Evolutionary conservation across 2,329 filamentous ascomycete genomes (phyloP).

Genomic region (Thielaviopsis musarum): DNA sequence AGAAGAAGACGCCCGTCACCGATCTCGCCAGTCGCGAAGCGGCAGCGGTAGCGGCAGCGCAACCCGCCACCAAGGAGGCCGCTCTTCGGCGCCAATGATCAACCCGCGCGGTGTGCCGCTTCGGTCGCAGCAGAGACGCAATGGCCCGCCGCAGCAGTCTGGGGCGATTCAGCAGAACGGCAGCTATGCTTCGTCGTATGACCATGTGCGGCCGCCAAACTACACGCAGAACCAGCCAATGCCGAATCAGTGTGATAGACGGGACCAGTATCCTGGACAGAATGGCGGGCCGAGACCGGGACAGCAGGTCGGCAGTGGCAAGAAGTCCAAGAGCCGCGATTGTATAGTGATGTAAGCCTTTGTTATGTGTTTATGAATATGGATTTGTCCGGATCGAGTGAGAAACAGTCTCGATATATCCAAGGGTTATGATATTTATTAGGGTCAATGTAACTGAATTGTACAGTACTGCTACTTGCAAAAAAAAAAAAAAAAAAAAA

Average conservation of each 20-base stretch:
- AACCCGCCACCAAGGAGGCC: background rate
- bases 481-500: too few species aligned
- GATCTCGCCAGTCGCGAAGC: constrained; percentile 23
- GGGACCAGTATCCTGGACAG: background rate
- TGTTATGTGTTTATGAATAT: background rate
- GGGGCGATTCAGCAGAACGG: background rate
- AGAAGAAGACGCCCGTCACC: constrained; percentile 70
- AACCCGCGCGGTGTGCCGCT: constrained; percentile 9
- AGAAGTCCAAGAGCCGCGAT: background rate
- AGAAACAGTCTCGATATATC: too few species aligned
- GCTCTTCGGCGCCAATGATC: background rate
- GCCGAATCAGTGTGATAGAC: background rate
- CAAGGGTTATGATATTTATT: too few species aligned
- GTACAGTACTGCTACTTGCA: too few species aligned
- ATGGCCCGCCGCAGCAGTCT: background rate
- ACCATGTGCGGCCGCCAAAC: background rate
- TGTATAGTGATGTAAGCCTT: constrained; percentile 6
- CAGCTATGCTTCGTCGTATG: constrained; percentile 2
- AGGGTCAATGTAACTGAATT: too few species aligned
- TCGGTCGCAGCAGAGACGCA: background rate
- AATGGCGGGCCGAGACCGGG: background rate
- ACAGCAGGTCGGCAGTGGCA: background rate
- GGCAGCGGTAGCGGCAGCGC: constrained; percentile 24
- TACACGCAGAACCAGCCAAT: background rate
- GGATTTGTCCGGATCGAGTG: background rate